phyloP scores from a whole-genome alignment of 2,329 filamentous ascomycete species.

The Simplicillium sp. region DNA sequence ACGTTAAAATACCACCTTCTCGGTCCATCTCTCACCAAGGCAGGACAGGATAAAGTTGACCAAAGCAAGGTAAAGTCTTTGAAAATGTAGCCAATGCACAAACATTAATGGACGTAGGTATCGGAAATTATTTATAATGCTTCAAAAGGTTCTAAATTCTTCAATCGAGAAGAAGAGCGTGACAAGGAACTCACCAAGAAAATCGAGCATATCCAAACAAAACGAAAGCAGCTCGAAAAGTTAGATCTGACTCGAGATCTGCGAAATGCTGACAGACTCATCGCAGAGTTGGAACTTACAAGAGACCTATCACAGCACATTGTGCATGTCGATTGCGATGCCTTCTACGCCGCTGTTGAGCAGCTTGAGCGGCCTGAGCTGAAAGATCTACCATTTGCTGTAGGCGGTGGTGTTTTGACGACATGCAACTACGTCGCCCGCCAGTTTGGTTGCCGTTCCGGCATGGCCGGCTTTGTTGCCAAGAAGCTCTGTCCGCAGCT shows the following conservation, averaged over 20 bases:
- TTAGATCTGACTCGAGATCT: constrained; percentile 65
- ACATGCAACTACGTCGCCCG: constrained; percentile 82
- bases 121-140: constrained; percentile 96
- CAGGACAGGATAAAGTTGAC: constrained; percentile 87
- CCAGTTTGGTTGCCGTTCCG: constrained; percentile 82
- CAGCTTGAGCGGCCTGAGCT: constrained; percentile 76
- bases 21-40: constrained; percentile 86
- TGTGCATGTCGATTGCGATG: constrained; percentile 93
- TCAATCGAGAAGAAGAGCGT: constrained; percentile 77
- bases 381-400: constrained; percentile 79
- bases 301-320: constrained; percentile 78
- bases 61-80: constrained; percentile 58
- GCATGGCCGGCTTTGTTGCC: constrained; percentile 94
- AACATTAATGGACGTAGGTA: constrained; percentile 40
- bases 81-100: too few species aligned
- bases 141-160: constrained; percentile 93
- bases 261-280: constrained; percentile 69
- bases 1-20: constrained; percentile 85
- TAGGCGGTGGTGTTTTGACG: constrained; percentile 59
- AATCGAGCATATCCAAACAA: constrained; percentile 68
- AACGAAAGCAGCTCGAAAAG: constrained; percentile 66
- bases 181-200: constrained; percentile 79
- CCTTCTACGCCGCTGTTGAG: constrained; percentile 94
- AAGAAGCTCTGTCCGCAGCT: constrained; percentile 87
- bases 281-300: constrained; percentile 66